Evolutionary conservation across 1,139 yeast genomes (phyloP).

Genomic region (Candida buenavistaensis): DNA sequence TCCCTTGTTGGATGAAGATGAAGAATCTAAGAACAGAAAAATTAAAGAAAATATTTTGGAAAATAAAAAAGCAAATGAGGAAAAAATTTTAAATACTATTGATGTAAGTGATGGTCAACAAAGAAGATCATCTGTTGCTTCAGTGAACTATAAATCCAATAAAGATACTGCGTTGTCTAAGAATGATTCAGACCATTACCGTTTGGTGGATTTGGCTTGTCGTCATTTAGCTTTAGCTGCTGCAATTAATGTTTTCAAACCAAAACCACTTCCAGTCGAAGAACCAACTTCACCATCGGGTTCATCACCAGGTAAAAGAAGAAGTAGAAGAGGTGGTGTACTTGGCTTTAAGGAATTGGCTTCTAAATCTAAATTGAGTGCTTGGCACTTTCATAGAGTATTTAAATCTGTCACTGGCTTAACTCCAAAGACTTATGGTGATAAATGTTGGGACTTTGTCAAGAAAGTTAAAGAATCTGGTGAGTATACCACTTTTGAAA

Average conservation of each 20-base stretch:
- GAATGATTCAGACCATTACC: constrained; percentile 66
- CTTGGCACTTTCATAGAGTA: constrained; percentile 95
- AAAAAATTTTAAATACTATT: constrained; percentile 25
- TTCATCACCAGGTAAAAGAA: constrained; percentile 34
- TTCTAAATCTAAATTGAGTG: constrained; percentile 76
- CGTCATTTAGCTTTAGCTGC: constrained; percentile 85
- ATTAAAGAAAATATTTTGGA: constrained; percentile 43
- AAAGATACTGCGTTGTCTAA: constrained; percentile 41
- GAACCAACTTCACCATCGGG: constrained; percentile 19
- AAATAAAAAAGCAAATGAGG: constrained; percentile 28
- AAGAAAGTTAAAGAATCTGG: constrained; percentile 33
- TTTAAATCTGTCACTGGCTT: constrained; percentile 82
- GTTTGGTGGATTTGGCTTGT: constrained; percentile 77
- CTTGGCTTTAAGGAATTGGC: constrained; percentile 88
- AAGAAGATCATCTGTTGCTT: constrained; percentile 4
- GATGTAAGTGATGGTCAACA: constrained; percentile 16
- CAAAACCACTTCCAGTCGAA: constrained; percentile 14
- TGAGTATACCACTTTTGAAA: constrained; percentile 16
- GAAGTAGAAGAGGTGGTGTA: constrained; percentile 80
- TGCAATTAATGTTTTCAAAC: constrained; percentile 50
- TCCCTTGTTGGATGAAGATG: constrained; percentile 50
- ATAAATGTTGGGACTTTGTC: constrained; percentile 75
- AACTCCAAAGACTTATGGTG: constrained; percentile 89
- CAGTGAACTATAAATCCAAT: constrained; percentile 20
- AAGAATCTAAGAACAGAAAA: constrained; percentile 37